Percentiles rank a stretch among this genome's conserved stretches.
Evolutionary conservation across 1,284 basidiomycete genomes (phyloP).

Genomic region (Apiotrichum gamsii): DNA sequence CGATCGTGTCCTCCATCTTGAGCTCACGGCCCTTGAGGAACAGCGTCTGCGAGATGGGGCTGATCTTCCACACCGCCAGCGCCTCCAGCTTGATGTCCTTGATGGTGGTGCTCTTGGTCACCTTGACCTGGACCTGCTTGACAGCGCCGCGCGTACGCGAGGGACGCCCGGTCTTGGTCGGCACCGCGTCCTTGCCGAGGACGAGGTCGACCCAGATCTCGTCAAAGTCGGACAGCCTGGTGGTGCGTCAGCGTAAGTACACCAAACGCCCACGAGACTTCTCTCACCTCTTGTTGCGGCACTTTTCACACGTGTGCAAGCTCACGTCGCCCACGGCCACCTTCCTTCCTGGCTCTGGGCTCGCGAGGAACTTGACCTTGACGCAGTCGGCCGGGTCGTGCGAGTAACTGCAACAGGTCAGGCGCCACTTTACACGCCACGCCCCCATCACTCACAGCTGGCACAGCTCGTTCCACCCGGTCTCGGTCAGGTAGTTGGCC

Average conservation of each 20-base stretch:
- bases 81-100: conserved; percentile 32
- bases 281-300: conserved; percentile 7
- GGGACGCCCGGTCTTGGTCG: background rate
- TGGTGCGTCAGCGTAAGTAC: background rate
- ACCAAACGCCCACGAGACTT: background rate
- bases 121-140: conserved; percentile 10
- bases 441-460: conserved; percentile 17
- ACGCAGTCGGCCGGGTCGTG: conserved; percentile 14
- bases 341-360: conserved; percentile 1
- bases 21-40: conserved; percentile 22
- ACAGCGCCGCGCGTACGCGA: background rate
- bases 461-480: conserved; percentile 25
- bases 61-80: conserved; percentile 15
- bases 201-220: conserved; percentile 17
- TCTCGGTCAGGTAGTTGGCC: conserved; percentile 12
- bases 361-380: conserved; percentile 12
- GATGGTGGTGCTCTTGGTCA: conserved; percentile 25
- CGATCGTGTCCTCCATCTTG: conserved; percentile 26
- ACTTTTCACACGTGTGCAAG: conserved; percentile 12
- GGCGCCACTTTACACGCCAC: background rate
- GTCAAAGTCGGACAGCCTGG: conserved; percentile 17
- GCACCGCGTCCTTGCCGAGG: background rate
- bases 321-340: background rate
- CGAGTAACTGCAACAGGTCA: conserved; percentile 17
- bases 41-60: conserved; percentile 28